phyloP scores from a whole-genome alignment of 2,329 filamentous ascomycete genomes.

The Waltergamsia citrina region DNA sequence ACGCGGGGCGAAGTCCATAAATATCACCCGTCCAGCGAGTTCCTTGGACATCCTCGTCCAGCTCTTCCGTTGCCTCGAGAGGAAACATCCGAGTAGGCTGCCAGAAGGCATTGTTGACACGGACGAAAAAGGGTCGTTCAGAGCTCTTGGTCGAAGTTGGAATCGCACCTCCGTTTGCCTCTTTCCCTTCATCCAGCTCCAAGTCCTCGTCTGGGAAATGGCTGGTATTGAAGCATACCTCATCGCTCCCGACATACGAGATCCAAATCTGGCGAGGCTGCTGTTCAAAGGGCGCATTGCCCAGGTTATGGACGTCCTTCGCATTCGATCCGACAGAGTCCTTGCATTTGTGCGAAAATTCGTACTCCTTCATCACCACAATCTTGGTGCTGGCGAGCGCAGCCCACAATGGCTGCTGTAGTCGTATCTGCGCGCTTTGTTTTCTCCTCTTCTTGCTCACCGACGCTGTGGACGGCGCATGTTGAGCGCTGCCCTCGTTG shows the following conservation, averaged over 20 bases:
- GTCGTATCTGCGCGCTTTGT: slow-evolving; percentile 82
- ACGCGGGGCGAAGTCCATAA: slow-evolving; percentile 59
- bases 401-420: slow-evolving; percentile 88
- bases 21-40: slow-evolving; percentile 62
- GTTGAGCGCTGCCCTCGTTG: slow-evolving; percentile 29
- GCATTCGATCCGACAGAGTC: slow-evolving; percentile 67
- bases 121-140: slow-evolving; percentile 69
- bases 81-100: slow-evolving; percentile 64
- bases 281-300: slow-evolving; percentile 62
- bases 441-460: slow-evolving; percentile 73
- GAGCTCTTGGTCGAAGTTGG: slow-evolving; percentile 20
- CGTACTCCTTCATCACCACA: slow-evolving; percentile 85
- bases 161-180: slow-evolving; percentile 9
- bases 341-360: slow-evolving; percentile 67
- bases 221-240: slow-evolving; percentile 68
- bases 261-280: slow-evolving; percentile 72
- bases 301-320: slow-evolving; percentile 68
- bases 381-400: slow-evolving; percentile 94
- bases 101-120: slow-evolving; percentile 72
- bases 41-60: slow-evolving; percentile 24
- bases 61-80: slow-evolving; percentile 23
- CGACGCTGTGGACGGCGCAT: slow-evolving; percentile 36
- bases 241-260: slow-evolving; percentile 67
- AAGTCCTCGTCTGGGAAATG: slow-evolving; percentile 41
- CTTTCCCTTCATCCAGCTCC: slow-evolving; percentile 15